Base-by-base conservation (phyloP, 768 basidiomycete genomes). In the Chalciporus pseudorubinellus region DNA sequence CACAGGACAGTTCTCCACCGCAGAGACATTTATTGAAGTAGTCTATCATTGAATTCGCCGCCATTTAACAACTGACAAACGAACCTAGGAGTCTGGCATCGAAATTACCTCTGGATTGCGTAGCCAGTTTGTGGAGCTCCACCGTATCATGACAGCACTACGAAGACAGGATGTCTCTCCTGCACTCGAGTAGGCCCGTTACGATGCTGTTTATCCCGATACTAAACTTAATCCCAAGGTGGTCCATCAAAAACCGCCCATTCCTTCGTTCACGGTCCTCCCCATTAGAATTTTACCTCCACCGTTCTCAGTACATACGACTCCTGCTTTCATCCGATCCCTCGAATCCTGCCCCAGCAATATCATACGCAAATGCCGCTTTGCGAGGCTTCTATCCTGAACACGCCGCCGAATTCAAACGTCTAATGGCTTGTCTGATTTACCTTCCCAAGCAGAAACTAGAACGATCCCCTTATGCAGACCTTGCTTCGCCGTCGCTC, bases 281-380 rank as follows among this genome's bases (percentile, higher is more conserved):
- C 1, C 79, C 90, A 0, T 79, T 99, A 11, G 91, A 93, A 59
- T 99, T 95, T 65, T 75, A 87, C 63, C 80, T 98, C 22, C 92
- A 98, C 60, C 89, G 92, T 22, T 93, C 92, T 10, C 87, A 93
- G 66, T 98, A 91, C 66, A 79, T 97, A 48, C 84, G 84, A 4
- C 74, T 95, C 10, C 77, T 95, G 18, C 74, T 89, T 43, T 74
- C 81, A 26, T 77, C 80, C 10, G 75, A 82, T 55, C 80, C 84
- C 6, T 77, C 82, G 22, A 71, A 85, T 59, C 74, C 78, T 28
- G 52, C 72, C 4, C 72, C 75, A 12, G 90, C 92, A 2, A 75
- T 97, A 39, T 68, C 75, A 1, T 98, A 98, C 69, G 90, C 91
- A 19, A 84, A 81, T 29, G 67, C 73, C 4, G 74, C 84, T 51